Base-by-base conservation (phyloP, 495 filamentous ascomycete genomes). In the Talaromyces borbonicus region DNA sequence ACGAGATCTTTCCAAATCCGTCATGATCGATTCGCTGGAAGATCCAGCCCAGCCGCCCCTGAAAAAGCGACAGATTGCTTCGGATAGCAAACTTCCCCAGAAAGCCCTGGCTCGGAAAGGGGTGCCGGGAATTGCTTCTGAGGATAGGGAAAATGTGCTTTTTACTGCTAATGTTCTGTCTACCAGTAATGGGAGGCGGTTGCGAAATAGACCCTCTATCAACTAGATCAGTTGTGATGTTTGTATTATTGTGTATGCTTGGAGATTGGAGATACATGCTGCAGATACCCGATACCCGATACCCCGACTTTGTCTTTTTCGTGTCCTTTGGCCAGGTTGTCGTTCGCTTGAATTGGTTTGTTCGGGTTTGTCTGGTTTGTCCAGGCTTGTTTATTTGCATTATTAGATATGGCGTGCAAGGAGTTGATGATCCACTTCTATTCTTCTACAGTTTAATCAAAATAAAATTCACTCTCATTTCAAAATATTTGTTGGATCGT, bases 141-240 rank as follows among this genome's bases (percentile, higher is more conserved):
- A 81, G 35, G 81, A 79, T 6, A 63, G 74, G 19, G 81, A 84
- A 56, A 85, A 85, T 52, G 49, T 77, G 31, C 74, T 73, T 7
- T 70, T 63, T 2, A 47, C 14, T 32, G 47, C 54, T n/a, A n/a
- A n/a, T n/a, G n/a, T n/a, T n/a, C n/a, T n/a, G n/a, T n/a, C n/a
- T n/a, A n/a, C n/a, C 20, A 46, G 56, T 8, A 51, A 42, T 46
- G 54, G 60, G 5, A 52, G 66, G 19, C 53, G 55, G 23, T 48
- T 58, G 23, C 53, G 66, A 46, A 56, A 30, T 24, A 59, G 60
- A 19, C 52, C 58, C 23, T 56, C 60, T 45, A 49, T 16, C 26
- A 31, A 31, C 15, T 46, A 31, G 27, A 41, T 6, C n/a, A 18
- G 7, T 26, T 41, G 38, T 41, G 11, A 1, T 41, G 38, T 41